Evolutionary conservation across 2,329 filamentous ascomycete genomes (phyloP).

Genomic region (Penicillium sp.): DNA sequence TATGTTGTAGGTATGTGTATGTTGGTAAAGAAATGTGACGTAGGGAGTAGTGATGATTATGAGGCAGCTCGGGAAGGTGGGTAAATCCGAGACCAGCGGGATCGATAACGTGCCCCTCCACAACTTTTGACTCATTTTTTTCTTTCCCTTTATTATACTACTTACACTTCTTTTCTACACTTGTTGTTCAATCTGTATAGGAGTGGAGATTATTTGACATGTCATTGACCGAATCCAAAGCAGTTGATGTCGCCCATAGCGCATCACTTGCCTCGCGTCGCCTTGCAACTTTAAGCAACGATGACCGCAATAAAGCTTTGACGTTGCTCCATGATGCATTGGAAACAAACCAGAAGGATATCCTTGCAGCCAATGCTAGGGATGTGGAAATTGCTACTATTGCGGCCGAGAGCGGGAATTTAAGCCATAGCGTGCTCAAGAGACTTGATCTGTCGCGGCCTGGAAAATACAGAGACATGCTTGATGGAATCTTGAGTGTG

Average conservation of each 20-base stretch:
- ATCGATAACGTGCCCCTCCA: conserved; percentile 9
- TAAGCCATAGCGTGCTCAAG: conserved; percentile 82
- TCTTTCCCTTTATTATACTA: not conserved
- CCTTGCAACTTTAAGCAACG: conserved; percentile 73
- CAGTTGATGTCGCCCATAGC: conserved; percentile 70
- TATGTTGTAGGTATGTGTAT: not conserved
- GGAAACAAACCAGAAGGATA: conserved; percentile 64
- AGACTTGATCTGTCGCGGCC: conserved; percentile 79
- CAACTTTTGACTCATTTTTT: conserved; percentile 7
- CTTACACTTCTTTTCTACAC: not conserved
- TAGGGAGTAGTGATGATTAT: not conserved
- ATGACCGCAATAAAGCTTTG: conserved; percentile 79
- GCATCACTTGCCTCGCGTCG: conserved; percentile 80
- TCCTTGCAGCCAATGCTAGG: conserved; percentile 80
- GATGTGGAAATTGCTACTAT: conserved; percentile 74
- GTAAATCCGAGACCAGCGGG: conserved; percentile 1
- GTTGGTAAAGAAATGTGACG: not conserved
- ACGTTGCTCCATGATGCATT: conserved; percentile 80
- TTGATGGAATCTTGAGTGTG: conserved; percentile 90
- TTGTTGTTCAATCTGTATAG: not conserved
- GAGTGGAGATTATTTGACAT: conserved; percentile 47
- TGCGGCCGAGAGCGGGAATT: conserved; percentile 69
- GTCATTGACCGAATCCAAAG: conserved; percentile 85
- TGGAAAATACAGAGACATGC: conserved; percentile 97
- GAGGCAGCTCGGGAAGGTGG: not conserved